phyloP scores from a whole-genome alignment of 305 asterid species.

The Rubia peregrina region DNA sequence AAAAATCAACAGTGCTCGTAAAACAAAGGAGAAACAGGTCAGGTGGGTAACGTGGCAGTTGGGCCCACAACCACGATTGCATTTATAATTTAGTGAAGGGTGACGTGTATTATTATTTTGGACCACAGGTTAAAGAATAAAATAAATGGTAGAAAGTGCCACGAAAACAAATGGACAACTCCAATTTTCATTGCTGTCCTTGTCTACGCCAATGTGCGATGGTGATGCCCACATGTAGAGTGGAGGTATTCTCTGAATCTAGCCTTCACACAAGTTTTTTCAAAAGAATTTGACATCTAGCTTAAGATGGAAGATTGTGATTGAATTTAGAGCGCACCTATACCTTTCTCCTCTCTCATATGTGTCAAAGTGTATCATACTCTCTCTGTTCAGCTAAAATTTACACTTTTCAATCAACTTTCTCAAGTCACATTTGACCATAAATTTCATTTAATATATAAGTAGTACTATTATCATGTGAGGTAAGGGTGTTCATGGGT shows the following conservation, averaged over 20 bases:
- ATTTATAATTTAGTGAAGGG: neutral
- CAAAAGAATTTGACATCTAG: neutral
- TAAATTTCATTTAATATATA: no score
- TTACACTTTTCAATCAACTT: no score
- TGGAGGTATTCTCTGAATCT: neutral
- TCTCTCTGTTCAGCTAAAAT: no score
- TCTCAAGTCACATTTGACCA: no score
- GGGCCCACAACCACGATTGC: neutral
- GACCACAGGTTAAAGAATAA: neutral
- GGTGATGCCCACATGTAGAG: slow-evolving; percentile 5
- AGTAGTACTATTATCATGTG: no score
- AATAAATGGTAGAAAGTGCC: neutral
- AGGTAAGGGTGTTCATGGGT: no score
- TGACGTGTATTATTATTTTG: neutral
- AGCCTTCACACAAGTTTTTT: neutral
- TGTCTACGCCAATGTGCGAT: neutral
- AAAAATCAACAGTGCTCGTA: no score
- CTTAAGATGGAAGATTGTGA: slow-evolving; percentile 1
- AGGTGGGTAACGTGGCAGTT: neutral
- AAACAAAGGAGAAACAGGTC: neutral
- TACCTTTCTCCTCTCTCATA: no score
- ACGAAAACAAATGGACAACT: neutral
- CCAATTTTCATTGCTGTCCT: neutral
- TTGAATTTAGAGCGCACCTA: neutral
- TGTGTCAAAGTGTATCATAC: no score